These are phyloP conservation scores for Nothomitra cinnamomea DNA, from an alignment of 2,329 filamentous ascomycete genomes.

Conservation along the genomic window DNA sequence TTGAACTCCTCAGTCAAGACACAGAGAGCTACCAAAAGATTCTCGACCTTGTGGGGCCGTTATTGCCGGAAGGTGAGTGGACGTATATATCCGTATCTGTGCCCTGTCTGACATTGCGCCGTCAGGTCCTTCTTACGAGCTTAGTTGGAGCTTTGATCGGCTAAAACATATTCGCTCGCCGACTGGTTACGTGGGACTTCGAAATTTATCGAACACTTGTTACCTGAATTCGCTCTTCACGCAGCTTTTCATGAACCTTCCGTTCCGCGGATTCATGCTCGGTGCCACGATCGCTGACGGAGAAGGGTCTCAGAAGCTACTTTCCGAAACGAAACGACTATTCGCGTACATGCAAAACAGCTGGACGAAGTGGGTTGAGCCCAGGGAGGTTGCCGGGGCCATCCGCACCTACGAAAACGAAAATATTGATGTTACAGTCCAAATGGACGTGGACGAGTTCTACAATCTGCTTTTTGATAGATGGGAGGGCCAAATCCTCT, in stretches of 20 bases:
- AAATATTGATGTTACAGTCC: conserved; percentile 68
- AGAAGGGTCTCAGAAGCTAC: conserved; percentile 43
- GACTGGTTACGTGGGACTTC: conserved; percentile 76
- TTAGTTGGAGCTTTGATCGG: conserved; percentile 46
- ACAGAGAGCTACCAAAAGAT: conserved; percentile 31
- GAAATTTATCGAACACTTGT: conserved; percentile 88
- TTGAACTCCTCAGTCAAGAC: conserved; percentile 38
- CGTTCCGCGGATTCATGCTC: conserved; percentile 75
- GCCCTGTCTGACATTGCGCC: not conserved
- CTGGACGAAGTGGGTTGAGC: conserved; percentile 55
- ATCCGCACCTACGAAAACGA: conserved; percentile 73
- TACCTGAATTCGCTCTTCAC: conserved; percentile 92
- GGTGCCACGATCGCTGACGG: conserved; percentile 38
- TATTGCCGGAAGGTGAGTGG: conserved; percentile 32
- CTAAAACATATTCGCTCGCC: conserved; percentile 51
- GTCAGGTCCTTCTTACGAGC: conserved; percentile 34
- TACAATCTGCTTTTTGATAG: conserved; percentile 87
- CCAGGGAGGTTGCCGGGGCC: conserved; percentile 51
- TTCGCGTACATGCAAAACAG: conserved; percentile 80
- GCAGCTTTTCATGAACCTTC: conserved; percentile 88
- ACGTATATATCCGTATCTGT: not conserved
- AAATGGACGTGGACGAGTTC: conserved; percentile 98
- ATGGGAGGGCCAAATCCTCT: conserved; percentile 66
- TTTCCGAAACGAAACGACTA: conserved; percentile 61
- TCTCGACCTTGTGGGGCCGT: conserved; percentile 31